These are phyloP conservation scores for Aspergillus bertholletiae DNA, from an alignment of 495 filamentous ascomycete genomes.

Conservation along the genomic window DNA sequence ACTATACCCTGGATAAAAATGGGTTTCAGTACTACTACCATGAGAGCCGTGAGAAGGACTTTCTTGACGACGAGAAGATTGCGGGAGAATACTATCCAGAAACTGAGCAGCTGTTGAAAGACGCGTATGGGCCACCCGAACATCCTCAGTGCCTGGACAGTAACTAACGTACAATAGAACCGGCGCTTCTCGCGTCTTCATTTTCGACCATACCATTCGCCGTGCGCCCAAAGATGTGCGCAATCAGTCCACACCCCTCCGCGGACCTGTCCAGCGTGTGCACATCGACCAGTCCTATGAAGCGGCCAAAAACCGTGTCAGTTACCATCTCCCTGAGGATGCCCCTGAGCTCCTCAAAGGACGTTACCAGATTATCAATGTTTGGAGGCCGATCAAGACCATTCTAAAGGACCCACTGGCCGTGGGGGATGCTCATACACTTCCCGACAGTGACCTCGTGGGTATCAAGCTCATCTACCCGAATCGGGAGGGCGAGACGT, in stretches of 20 bases:
- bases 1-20: slow-evolving; percentile 45
- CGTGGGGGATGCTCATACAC: slow-evolving; percentile 51
- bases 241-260: slow-evolving; percentile 22
- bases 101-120: slow-evolving; percentile 61
- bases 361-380: slow-evolving; percentile 74
- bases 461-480: slow-evolving; percentile 48
- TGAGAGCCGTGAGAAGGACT: slow-evolving; percentile 44
- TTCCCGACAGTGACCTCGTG: slow-evolving; percentile 44
- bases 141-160: background rate
- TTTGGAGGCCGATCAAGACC: slow-evolving; percentile 70
- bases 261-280: slow-evolving; percentile 63
- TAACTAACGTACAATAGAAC: slow-evolving; percentile 30
- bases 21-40: slow-evolving; percentile 52
- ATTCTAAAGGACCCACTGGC: slow-evolving; percentile 61
- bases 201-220: slow-evolving; percentile 77
- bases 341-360: slow-evolving; percentile 58
- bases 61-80: slow-evolving; percentile 65
- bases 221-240: slow-evolving; percentile 35
- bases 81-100: slow-evolving; percentile 63
- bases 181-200: slow-evolving; percentile 56
- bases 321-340: slow-evolving; percentile 60
- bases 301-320: slow-evolving; percentile 53
- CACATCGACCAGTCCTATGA: slow-evolving; percentile 71
- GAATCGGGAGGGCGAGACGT: slow-evolving; percentile 46
- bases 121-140: slow-evolving; percentile 36